phyloP scores from a whole-genome alignment of 2,329 filamentous ascomycete species.

The Nigrograna mackinnonii region DNA sequence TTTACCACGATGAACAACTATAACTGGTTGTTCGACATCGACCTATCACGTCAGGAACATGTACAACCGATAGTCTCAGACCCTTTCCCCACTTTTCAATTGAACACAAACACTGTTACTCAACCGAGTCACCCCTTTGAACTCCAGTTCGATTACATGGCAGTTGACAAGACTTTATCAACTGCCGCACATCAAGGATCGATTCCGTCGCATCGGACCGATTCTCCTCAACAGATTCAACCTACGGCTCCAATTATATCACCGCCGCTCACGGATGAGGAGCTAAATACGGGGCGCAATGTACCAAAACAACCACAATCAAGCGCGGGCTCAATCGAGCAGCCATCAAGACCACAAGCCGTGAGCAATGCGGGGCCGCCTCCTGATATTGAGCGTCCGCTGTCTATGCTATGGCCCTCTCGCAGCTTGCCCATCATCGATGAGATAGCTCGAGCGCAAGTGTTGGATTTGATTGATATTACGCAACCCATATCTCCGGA shows the following conservation, averaged over 20 bases:
- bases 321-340: too few relatives aligned
- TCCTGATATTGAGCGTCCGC: conserved; percentile 33
- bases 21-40: conserved; percentile 63
- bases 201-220: conserved; percentile 21
- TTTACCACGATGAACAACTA: conserved; percentile 67
- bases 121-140: conserved; percentile 25
- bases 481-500: conserved; percentile 54
- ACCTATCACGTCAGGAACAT: conserved; percentile 26
- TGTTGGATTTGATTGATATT: conserved; percentile 57
- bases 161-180: conserved; percentile 21
- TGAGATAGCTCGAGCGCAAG: conserved; percentile 43
- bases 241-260: conserved; percentile 18
- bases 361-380: not conserved
- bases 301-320: too few relatives aligned
- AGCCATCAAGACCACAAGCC: not conserved
- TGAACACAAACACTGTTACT: conserved; percentile 16
- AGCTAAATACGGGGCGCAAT: not conserved
- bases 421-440: conserved; percentile 42
- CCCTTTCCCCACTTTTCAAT: conserved; percentile 22
- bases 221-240: conserved; percentile 23
- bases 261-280: conserved; percentile 20
- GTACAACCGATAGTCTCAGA: conserved; percentile 22
- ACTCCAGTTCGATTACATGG: conserved; percentile 27
- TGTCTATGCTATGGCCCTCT: conserved; percentile 36
- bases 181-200: conserved; percentile 24